Conservation (phyloP, 2,329 filamentous ascomycete genomes). For the Chaetomiaceae sp. region DNA sequence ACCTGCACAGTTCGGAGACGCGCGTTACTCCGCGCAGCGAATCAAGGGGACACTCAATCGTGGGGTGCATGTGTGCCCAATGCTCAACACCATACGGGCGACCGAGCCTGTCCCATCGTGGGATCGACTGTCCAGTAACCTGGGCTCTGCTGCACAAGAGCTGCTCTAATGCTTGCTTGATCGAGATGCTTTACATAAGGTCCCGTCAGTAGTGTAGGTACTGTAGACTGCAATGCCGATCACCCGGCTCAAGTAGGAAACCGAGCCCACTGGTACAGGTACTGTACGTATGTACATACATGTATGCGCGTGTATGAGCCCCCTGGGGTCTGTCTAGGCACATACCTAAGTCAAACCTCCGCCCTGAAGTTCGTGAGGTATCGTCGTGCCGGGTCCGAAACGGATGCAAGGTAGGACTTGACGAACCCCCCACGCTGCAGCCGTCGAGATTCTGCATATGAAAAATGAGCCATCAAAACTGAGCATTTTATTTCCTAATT, state of each 20-base stretch:
- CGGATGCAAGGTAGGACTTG: neutral
- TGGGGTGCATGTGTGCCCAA: slow-evolving; percentile 23
- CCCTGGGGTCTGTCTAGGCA: too few species aligned
- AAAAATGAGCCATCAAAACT: slow-evolving; percentile 10
- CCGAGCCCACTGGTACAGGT: too few species aligned
- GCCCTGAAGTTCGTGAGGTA: too few species aligned
- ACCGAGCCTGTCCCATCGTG: neutral
- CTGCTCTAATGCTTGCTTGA: neutral
- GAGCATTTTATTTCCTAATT: slow-evolving; percentile 2
- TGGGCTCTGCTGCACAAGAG: neutral
- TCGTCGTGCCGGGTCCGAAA: too few species aligned
- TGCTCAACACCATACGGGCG: neutral
- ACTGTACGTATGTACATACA: too few species aligned
- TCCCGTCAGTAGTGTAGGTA: neutral
- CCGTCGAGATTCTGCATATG: slow-evolving; percentile 5
- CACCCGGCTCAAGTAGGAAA: too few species aligned
- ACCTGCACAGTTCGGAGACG: slow-evolving; percentile 1
- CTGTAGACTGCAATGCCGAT: neutral
- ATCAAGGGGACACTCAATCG: neutral
- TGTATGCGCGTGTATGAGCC: too few species aligned
- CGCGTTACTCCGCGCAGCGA: slow-evolving; percentile 1
- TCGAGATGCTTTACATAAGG: slow-evolving; percentile 6
- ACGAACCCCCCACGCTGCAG: slow-evolving; percentile 18
- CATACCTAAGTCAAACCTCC: too few species aligned
- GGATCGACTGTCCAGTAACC: neutral